Conservation (phyloP, 2,329 filamentous ascomycete species). For the Cytospora paraplurivora region DNA sequence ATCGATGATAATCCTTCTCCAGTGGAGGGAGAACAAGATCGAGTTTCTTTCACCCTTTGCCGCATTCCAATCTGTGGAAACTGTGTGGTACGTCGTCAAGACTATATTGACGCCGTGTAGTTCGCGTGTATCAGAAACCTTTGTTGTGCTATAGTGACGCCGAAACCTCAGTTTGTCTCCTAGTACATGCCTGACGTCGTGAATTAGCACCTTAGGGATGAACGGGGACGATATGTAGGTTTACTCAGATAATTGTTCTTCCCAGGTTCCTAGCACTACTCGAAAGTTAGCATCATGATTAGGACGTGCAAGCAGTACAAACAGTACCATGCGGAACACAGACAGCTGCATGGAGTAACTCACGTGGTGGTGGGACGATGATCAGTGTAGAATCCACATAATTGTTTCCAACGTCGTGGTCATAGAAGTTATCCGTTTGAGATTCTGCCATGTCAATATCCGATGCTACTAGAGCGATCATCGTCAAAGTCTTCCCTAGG, state of each 20-base stretch:
- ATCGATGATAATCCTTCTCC: conserved; percentile 45
- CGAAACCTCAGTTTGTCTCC: conserved; percentile 31
- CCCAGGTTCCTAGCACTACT: conserved; percentile 44
- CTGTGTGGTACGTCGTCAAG: conserved; percentile 46
- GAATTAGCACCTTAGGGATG: background rate
- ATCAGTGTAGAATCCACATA: conserved; percentile 37
- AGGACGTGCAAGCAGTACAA: background rate
- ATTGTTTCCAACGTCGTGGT: background rate
- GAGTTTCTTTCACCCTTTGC: conserved; percentile 18
- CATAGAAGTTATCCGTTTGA: background rate
- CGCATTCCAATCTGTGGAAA: conserved; percentile 40
- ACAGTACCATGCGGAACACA: background rate
- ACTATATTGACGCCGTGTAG: conserved; percentile 36
- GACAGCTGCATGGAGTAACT: conserved; percentile 25
- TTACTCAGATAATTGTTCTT: conserved; percentile 39
- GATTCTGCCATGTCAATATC: conserved; percentile 30
- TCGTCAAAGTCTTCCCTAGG: conserved; percentile 48
- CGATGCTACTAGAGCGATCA: conserved; percentile 44
- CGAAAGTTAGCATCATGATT: conserved; percentile 12
- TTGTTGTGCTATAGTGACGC: conserved; percentile 38
- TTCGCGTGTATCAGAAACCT: conserved; percentile 27
- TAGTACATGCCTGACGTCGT: conserved; percentile 35
- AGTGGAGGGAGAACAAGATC: conserved; percentile 39
- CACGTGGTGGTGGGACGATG: conserved; percentile 42
- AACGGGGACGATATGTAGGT: background rate